Percentiles rank a stretch among this genome's conserved stretches.
These are phyloP conservation scores for Aspergillus tanneri DNA, from an alignment of 2,329 filamentous ascomycete species.

Conservation along the genomic window DNA sequence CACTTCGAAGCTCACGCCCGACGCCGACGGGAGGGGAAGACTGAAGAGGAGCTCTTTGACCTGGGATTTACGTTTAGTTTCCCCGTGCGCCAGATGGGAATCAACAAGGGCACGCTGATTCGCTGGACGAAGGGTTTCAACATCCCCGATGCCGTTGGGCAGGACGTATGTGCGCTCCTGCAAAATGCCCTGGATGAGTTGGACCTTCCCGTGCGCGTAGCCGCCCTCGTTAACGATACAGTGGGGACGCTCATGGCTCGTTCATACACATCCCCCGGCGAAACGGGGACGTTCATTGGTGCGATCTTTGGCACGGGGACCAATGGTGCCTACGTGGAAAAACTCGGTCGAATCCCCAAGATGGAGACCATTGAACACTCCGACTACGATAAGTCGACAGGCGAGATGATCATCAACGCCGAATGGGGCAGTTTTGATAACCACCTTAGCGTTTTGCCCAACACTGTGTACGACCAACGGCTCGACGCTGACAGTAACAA, in stretches of 20 bases:
- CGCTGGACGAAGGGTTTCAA: conserved; percentile 99
- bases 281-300: conserved; percentile 82
- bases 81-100: conserved; percentile 87
- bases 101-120: conserved; percentile 92
- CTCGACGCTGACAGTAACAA: conserved; percentile 82
- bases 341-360: conserved; percentile 81
- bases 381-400: conserved; percentile 72
- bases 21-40: conserved; percentile 62
- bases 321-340: conserved; percentile 96
- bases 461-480: conserved; percentile 75
- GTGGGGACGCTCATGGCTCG: conserved; percentile 97
- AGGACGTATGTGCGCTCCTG: conserved; percentile 89
- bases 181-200: conserved; percentile 87
- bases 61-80: conserved; percentile 99
- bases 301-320: conserved; percentile 97
- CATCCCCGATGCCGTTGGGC: conserved; percentile 87
- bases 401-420: conserved; percentile 96
- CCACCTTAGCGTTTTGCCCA: conserved; percentile 80
- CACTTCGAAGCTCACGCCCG: conserved; percentile 72
- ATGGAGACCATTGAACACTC: conserved; percentile 54
- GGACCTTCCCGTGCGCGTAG: conserved; percentile 85
- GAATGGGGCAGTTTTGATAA: conserved; percentile 99
- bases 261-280: conserved; percentile 88
- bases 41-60: conserved; percentile 78
- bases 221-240: conserved; percentile 94